Evolutionary conservation across 169 alveolate species (phyloP).

Genomic region (Eimeria falciformis): DNA sequence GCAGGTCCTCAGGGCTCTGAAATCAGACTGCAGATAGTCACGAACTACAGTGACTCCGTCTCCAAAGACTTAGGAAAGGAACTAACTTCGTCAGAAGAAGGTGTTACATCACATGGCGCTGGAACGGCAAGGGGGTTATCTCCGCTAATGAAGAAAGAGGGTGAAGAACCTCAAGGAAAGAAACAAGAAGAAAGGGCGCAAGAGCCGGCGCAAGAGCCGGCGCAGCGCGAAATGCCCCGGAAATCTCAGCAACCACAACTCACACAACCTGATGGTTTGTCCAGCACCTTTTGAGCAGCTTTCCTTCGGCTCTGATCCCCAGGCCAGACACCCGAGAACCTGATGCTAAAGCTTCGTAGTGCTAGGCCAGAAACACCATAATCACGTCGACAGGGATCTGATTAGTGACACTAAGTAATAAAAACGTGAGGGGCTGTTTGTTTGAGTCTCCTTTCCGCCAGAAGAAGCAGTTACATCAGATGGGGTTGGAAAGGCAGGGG

Average conservation of each 20-base stretch:
- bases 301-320: no score
- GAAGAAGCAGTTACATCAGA: neutral
- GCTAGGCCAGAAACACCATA: no score
- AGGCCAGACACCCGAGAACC: no score
- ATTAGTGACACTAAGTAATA: no score
- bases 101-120: neutral
- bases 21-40: neutral
- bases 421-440: no score
- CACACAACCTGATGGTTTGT: no score
- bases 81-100: neutral
- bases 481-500: neutral
- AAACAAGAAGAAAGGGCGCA: neutral
- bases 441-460: no score
- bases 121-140: neutral
- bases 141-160: neutral
- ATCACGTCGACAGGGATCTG: no score
- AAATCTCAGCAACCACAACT: no score
- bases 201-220: neutral
- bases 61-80: neutral
- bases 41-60: neutral
- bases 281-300: no score
- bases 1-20: neutral
- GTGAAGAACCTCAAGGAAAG: neutral
- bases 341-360: no score
- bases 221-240: no score